Evolutionary conservation across 495 filamentous ascomycete genomes (phyloP), one percentile per base, ranked within the genome.

Genomic region (Tuber brumale): DNA sequence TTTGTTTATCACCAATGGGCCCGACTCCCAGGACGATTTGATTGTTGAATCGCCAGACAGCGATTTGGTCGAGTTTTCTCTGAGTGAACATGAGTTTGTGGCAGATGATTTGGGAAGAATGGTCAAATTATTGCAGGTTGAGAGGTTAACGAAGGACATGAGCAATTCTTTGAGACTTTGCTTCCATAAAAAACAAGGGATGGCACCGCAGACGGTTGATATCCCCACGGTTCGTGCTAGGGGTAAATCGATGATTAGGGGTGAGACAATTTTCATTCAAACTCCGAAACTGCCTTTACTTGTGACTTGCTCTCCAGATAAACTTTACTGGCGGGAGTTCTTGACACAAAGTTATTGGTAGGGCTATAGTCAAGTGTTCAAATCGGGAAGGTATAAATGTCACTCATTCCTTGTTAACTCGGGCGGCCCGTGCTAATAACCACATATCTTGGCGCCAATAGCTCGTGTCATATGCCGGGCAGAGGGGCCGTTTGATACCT

Each of bases 241-340:
- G 43, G 76, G 72, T 27, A 61, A 80, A 69, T 71, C 76, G 61
- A 75, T 66, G 41, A 73, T 80, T 71, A 31, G 71, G n/a, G 73
- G 72, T 61, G 76, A 79, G 44, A 80, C 42, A 35, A 16, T 79
- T 45, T 35, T 48, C 19, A 72, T 80, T 42, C 48, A 61, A 37
- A 80, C 74, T 37, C 69, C 78, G n/a, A 80, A 46, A 61, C 61
- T 80, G 19, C 78, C 78, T 71, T 48, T 80, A 10, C 70, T 72
- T 70, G 78, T 43, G 21, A 61, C 61, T 45, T 79, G 72, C 37
- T 75, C 45, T 45, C 76, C 78, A 45, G 71, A 72, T 41, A 35
- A 35, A 18, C 27, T 66, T 31, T 31, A 16, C n/a, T 61, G 51
- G 51, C 10, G 7, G 51, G 51, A 31, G 51, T 27, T 66, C n/a